Base-by-base conservation (phyloP, 768 basidiomycete species). In the Boletus sensibilis region DNA sequence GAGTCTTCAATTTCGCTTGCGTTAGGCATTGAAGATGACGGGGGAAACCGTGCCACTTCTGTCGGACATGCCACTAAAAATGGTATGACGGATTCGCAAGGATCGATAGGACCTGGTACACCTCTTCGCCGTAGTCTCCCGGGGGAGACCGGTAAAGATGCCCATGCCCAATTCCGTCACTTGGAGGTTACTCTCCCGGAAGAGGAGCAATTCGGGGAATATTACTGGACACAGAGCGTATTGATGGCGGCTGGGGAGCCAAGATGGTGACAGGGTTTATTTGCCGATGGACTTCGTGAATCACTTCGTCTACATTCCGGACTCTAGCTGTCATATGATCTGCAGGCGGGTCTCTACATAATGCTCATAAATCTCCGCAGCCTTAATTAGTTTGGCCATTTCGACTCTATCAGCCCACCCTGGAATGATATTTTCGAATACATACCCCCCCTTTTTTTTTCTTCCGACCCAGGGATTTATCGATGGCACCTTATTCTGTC, bases 211-310 rank as follows among this genome's bases (percentile, higher is more conserved):
- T 52, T 56, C 44, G 71, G 76, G 40, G 77, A 76, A 56, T 86
- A 83, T 47, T 82, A 89, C 65, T 92, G 90, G 90, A 86, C 86
- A 44, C 76, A 79, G 64, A 87, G 85, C 61, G 89, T 92, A 47
- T 68, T 92, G 55, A 69, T 84, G 70, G 87, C 86, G n/a, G 87
- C 86, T 54, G 84, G 86, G 48, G 76, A 80, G 44, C 61, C 68
- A 13, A 50, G 65, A 21, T 76, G 74, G 75, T 73, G 42, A 68
- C 49, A 41, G 23, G 52, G 39, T 18, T 38, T 46, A 45, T 46
- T 51, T 61, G 14, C 20, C 31, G 5, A 58, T 42, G 61, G 55
- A 62, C 56, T 52, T 56, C 1, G 5, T 39, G 37, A 38, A 39
- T 20, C n/a, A 46, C 50, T 56, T 61, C 23, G 35, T 49, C 55